Base-by-base conservation (phyloP, 2,329 filamentous ascomycete species). In the Nigrospora sphaerica region DNA sequence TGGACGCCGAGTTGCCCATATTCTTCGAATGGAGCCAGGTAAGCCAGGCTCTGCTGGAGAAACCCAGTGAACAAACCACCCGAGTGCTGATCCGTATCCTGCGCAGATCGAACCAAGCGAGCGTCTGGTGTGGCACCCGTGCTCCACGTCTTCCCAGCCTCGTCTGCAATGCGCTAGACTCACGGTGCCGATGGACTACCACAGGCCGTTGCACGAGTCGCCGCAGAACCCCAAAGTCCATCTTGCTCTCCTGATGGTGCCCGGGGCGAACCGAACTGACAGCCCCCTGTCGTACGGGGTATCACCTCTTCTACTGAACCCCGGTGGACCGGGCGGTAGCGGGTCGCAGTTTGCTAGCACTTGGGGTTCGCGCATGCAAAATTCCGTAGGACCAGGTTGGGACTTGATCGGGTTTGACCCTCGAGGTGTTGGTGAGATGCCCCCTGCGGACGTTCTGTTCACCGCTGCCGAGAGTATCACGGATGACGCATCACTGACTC, bases 131-230 rank as follows among this genome's bases (percentile, higher is more conserved):
- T 75, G 71, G 69, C 62, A 69, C 42, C 63, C 65, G 41, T 75
- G 72, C 44, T 45, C 46, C 3, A 50, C 48, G 28, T 62, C 38
- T 14, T n/a, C 16, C 7, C 36, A 11, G 19, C 9, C 14, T 10
- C 31, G 32, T 10, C 32, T 33, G 36, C 16, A 61, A 47, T 74
- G 71, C 54, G 67, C 72, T 38, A 63, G 70, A 18, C 61, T 74
- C 11, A 71, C 69, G 9, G 66, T 74, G 4, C 68, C 72, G 11
- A 70, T 74, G 64, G 71, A 73, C 52, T 73, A 73, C 49, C 56
- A 63, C 47, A 63, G 67, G 13, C 68, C 69, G 10, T 48, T 72
- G 38, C 64, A 67, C 48, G 57, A 56, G 44, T 63, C 61, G 17
- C 44, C 53, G 23, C 42, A 53, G n/a, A 49, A 61, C 40, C 60